Evolutionary conservation across 2,329 filamentous ascomycete species (phyloP), one percentile per base, ranked within the genome.

Genomic region (Fusarium irregulare): DNA sequence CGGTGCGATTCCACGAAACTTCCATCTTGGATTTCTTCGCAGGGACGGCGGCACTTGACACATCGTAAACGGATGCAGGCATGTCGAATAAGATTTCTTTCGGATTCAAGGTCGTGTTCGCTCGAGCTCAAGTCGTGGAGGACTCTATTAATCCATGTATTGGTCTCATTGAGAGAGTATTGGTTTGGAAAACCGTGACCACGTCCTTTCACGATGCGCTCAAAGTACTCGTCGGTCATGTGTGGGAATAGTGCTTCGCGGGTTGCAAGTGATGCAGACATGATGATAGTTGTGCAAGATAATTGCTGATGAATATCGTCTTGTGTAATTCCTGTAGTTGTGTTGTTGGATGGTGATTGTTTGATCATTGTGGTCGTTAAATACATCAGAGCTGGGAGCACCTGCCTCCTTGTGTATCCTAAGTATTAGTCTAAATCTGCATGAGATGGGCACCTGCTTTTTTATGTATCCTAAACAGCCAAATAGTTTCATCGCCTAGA

Each of bases 41-140:
- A 75, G 10, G 65, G 56, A 7, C 12, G 20, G n/a, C 56, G 54
- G 53, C 73, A 75, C 4, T 44, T 28, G 20, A 50, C 63, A 41
- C 73, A 75, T 45, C 53, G 59, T 2, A 60, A 48, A n/a, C 72
- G 64, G 49, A 72, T 56, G 44, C 71, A 73, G 3, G 51, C 49
- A 5, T 57, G 54, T 23, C 63, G 62, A 41, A 21, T 21, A 21
- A 21, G 4, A 21, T 23, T n/a, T 25, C 3, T 3, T 6, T 34
- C 11, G 23, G 18, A 4, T 4, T 14, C 9, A 4, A 4, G 9
- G 4, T 7, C 9, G 7, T 10, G 5, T 18, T 16, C 20, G 40
- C 40, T 5, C 28, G 64, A 70, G 25, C 25, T 9, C 11, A 28
- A 28, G 32, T 34, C 48, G 11, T 1, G 3, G 9, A 11, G 12